These are phyloP conservation scores for Kitagawia praeruptora DNA, from an alignment of 129 eudicot genomes.

Conservation along the genomic window DNA sequence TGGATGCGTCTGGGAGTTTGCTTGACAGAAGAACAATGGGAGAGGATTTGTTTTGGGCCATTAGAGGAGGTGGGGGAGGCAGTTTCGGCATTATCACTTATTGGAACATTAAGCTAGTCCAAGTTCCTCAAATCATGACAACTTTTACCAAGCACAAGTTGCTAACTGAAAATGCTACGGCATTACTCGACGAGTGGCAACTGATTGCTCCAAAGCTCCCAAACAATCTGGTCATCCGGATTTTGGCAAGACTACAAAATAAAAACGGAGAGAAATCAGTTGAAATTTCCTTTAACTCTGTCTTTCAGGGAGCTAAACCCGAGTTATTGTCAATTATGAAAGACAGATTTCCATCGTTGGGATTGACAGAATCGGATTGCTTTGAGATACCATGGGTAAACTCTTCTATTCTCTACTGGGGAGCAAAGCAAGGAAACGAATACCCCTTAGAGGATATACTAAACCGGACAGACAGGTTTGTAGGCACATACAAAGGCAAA, in stretches of 20 bases:
- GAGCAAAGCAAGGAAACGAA: neutral
- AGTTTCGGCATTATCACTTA: slow-evolving; percentile 3
- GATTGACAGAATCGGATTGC: neutral
- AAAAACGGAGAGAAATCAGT: neutral
- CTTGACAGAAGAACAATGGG: slow-evolving; percentile 6
- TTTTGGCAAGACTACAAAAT: neutral
- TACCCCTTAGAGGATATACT: neutral
- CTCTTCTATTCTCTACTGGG: neutral
- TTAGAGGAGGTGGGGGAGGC: slow-evolving; percentile 1
- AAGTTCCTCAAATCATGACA: neutral
- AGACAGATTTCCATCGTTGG: neutral
- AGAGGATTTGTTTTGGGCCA: slow-evolving; percentile 8
- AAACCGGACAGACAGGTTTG: neutral
- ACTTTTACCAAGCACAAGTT: neutral
- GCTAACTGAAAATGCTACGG: neutral
- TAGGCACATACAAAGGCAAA: neutral
- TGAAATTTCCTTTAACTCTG: neutral
- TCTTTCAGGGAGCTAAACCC: neutral
- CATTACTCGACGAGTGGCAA: neutral
- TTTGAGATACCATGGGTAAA: slow-evolving; percentile 2
- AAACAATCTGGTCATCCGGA: neutral
- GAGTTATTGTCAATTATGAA: neutral
- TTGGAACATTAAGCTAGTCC: slow-evolving; percentile 2
- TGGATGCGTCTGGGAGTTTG: neutral
- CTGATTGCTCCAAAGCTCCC: neutral